phyloP scores from a whole-genome alignment of 768 basidiomycete genomes.

The Pisolithus microcarpus region DNA sequence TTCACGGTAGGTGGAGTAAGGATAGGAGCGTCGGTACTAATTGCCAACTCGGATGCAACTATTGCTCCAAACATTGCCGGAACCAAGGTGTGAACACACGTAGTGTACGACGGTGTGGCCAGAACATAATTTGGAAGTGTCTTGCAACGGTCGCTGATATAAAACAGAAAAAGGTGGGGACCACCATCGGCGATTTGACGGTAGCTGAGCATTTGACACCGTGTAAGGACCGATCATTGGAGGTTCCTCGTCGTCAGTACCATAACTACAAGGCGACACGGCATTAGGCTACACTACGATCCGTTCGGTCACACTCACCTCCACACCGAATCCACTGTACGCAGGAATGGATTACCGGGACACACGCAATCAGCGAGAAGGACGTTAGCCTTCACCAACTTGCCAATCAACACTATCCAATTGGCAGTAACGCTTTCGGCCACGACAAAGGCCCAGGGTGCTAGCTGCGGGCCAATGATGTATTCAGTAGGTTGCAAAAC shows the following conservation, averaged over 20 bases:
- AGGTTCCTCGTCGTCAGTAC: slow-evolving; percentile 65
- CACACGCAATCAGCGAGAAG: not conserved
- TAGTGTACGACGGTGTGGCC: slow-evolving; percentile 40
- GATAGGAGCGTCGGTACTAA: too few relatives aligned
- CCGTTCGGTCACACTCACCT: slow-evolving; percentile 40
- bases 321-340: slow-evolving; percentile 73
- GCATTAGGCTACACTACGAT: not conserved
- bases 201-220: slow-evolving; percentile 40
- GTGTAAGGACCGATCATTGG: slow-evolving; percentile 76
- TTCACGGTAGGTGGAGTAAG: slow-evolving; percentile 25
- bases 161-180: slow-evolving; percentile 51
- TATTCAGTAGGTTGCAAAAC: slow-evolving; percentile 70
- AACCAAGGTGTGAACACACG: too few relatives aligned
- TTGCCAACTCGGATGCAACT: too few relatives aligned
- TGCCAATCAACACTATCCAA: slow-evolving; percentile 78
- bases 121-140: slow-evolving; percentile 67
- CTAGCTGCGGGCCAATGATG: slow-evolving; percentile 63
- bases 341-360: slow-evolving; percentile 57
- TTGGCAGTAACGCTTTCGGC: slow-evolving; percentile 62
- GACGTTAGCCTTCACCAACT: slow-evolving; percentile 40
- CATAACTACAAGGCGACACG: slow-evolving; percentile 43
- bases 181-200: slow-evolving; percentile 33
- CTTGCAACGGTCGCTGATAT: slow-evolving; percentile 54
- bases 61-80: too few relatives aligned
- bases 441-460: slow-evolving; percentile 61